Base-by-base conservation (phyloP, 2,329 filamentous ascomycete species). In the Penicillium sp. region DNA sequence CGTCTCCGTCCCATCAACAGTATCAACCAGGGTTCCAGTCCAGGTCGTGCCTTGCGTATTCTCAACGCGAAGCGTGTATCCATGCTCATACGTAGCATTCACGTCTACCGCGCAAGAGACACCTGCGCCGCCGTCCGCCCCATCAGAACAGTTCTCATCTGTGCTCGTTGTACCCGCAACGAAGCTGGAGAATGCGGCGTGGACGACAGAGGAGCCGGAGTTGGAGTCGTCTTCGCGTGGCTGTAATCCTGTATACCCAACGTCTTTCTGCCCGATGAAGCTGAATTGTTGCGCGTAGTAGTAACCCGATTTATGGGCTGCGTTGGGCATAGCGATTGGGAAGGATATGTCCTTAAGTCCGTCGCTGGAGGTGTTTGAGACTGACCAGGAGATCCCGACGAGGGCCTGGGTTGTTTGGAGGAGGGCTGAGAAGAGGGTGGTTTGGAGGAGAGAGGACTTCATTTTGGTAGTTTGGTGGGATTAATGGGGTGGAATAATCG, bases 291-390 rank as follows among this genome's bases (percentile, higher is more conserved):
- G 58, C 0, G 65, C 66, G 49, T 63, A 68, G 49, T 67, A 68
- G 60, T 51, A 66, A 21, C 65, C 64, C 1, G 42, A 46, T 21
- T 57, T 41, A 21, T 65, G 64, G 15, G 56, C 45, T 23, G 60
- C 54, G 33, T 59, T 43, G 10, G 58, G 74, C 18, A 68, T 86
- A 1, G 85, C 88, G 58, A 77, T 87, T 20, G 85, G 85, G 2
- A 71, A 73, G 53, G 71, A 87, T 13, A 68, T 84, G 9, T 81
- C 82, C 55, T 75, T 36, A 8, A 56, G 39, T 1, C 53, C 53
- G 9, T 29, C 8, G 34, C 18, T 23, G 20, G 53, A 18, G 6
- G 39, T 33, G 43, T 47, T n/a, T 13, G 42, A 36, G 20, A 56
- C 26, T 7, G 23, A 50, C 53, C 53, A 56, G 27, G 46, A 48